These are phyloP conservation scores for Colletotrichum sojae DNA, from an alignment of 2,329 filamentous ascomycete species.

Conservation along the genomic window DNA sequence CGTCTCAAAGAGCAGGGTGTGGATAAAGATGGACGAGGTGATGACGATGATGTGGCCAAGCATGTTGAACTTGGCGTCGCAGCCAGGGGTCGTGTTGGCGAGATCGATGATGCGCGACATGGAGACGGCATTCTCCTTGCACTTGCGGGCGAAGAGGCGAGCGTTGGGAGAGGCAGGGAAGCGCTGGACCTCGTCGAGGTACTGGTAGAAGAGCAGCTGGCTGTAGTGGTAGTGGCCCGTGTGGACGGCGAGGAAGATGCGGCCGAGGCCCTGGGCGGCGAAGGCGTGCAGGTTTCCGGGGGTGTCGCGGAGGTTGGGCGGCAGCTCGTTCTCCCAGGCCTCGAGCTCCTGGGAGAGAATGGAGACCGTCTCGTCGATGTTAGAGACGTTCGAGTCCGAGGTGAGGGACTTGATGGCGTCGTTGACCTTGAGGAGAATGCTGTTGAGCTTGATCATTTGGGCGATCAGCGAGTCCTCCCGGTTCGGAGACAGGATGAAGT, in stretches of 20 bases:
- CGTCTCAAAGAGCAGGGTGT: constrained; percentile 58
- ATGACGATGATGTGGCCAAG: constrained; percentile 63
- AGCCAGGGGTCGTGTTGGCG: constrained; percentile 52
- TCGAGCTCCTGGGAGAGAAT: constrained; percentile 51
- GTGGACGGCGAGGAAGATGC: constrained; percentile 60
- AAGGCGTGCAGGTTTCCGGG: constrained; percentile 55
- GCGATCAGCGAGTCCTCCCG: constrained; percentile 42
- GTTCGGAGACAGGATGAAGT: constrained; percentile 42
- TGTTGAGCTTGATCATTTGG: constrained; percentile 47
- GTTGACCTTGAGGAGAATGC: constrained; percentile 56
- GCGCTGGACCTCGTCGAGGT: constrained; percentile 49
- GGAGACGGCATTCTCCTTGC: constrained; percentile 55
- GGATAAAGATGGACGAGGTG: constrained; percentile 61
- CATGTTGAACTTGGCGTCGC: constrained; percentile 59
- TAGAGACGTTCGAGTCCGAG: constrained; percentile 42
- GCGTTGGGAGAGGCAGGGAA: constrained; percentile 45
- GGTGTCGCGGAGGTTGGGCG: constrained; percentile 53
- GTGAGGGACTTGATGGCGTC: constrained; percentile 47
- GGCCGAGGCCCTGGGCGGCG: constrained; percentile 55
- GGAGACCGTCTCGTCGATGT: constrained; percentile 49
- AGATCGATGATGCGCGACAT: constrained; percentile 58
- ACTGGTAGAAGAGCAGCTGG: constrained; percentile 63
- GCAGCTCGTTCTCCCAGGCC: constrained; percentile 53
- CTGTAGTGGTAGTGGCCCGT: constrained; percentile 62
- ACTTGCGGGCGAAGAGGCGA: constrained; percentile 52